Conservation (phyloP, 345 rosid genomes). For the Cochlearia excelsa region DNA sequence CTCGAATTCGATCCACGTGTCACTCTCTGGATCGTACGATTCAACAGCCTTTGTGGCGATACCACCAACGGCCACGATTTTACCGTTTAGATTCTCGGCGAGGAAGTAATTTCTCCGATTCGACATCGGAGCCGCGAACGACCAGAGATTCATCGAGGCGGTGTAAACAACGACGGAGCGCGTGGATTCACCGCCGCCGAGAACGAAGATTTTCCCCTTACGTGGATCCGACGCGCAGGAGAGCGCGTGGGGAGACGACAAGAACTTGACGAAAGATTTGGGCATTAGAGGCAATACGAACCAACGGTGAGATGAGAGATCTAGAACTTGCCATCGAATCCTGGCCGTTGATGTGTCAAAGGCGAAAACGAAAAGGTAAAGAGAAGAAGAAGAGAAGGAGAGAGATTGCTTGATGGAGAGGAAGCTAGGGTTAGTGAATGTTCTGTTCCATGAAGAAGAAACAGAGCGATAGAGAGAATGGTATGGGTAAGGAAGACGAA, state of each 20-base stretch:
- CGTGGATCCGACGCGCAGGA: slow-evolving; percentile 60
- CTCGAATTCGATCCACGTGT: slow-evolving; percentile 47
- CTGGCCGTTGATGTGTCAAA: slow-evolving; percentile 55
- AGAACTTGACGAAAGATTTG: slow-evolving; percentile 45
- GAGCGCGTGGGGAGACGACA: slow-evolving; percentile 47
- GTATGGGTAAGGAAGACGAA: slow-evolving; percentile 61
- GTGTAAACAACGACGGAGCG: slow-evolving; percentile 43
- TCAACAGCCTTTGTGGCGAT: slow-evolving; percentile 49
- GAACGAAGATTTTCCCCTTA: slow-evolving; percentile 58
- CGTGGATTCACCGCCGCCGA: slow-evolving; percentile 55
- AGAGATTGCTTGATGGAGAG: slow-evolving; percentile 43
- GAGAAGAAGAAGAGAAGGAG: slow-evolving; percentile 46
- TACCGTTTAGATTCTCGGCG: slow-evolving; percentile 43
- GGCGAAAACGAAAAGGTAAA: slow-evolving; percentile 58
- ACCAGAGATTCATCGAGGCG: slow-evolving; percentile 57
- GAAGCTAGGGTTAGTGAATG: slow-evolving; percentile 49
- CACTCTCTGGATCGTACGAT: slow-evolving; percentile 44
- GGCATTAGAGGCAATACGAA: slow-evolving; percentile 65
- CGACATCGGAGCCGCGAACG: slow-evolving; percentile 51
- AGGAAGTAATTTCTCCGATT: slow-evolving; percentile 52
- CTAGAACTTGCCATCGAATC: slow-evolving; percentile 71
- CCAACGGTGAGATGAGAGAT: slow-evolving; percentile 62
- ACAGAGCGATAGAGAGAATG: slow-evolving; percentile 55
- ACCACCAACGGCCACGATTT: slow-evolving; percentile 64
- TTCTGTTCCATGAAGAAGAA: slow-evolving; percentile 64